A percentile compares a stretch with the other conserved stretches of the same genome.
phyloP scores from a whole-genome alignment of 2,329 filamentous ascomycete genomes.

The Aspergillus puulaauensis region DNA sequence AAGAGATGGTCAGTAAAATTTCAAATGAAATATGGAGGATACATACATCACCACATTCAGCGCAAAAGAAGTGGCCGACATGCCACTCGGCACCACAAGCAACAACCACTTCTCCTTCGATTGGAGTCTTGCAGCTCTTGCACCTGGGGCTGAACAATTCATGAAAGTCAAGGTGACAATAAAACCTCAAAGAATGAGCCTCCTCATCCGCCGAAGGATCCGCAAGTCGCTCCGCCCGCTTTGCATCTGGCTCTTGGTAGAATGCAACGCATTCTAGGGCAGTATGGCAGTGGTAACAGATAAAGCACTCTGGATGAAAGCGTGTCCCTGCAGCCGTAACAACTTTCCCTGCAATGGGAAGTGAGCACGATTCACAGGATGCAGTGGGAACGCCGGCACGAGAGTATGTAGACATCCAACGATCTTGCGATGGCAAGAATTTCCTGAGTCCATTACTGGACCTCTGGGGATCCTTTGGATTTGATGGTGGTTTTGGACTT shows the following conservation, averaged over 20 bases:
- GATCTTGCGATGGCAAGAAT: slow-evolving; percentile 38
- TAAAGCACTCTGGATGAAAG: slow-evolving; percentile 93
- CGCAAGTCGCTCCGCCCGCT: slow-evolving; percentile 68
- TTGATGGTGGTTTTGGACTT: slow-evolving; percentile 17
- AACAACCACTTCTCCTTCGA: slow-evolving; percentile 90
- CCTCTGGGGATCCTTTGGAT: slow-evolving; percentile 14
- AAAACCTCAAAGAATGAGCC: slow-evolving; percentile 73
- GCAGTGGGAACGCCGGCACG: slow-evolving; percentile 61
- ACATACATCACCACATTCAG: slow-evolving; percentile 82
- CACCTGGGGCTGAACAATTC: slow-evolving; percentile 90
- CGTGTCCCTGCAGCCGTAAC: slow-evolving; percentile 78
- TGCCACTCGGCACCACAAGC: slow-evolving; percentile 97
- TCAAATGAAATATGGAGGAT: background rate
- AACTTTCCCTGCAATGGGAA: slow-evolving; percentile 86
- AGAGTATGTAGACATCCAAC: slow-evolving; percentile 40
- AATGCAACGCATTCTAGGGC: slow-evolving; percentile 93
- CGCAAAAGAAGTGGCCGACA: slow-evolving; percentile 97
- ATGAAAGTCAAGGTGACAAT: slow-evolving; percentile 98
- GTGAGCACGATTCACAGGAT: slow-evolving; percentile 77
- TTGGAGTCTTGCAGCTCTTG: slow-evolving; percentile 94
- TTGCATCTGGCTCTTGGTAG: slow-evolving; percentile 80
- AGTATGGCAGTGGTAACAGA: slow-evolving; percentile 82
- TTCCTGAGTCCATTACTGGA: slow-evolving; percentile 30
- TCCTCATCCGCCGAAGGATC: slow-evolving; percentile 61
- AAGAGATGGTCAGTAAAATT: slow-evolving; percentile 15